A percentile compares a stretch with the other conserved stretches of the same genome.
These are phyloP conservation scores for Annulohypoxylon moriforme DNA, from an alignment of 495 filamentous ascomycete species.

Conservation along the genomic window DNA sequence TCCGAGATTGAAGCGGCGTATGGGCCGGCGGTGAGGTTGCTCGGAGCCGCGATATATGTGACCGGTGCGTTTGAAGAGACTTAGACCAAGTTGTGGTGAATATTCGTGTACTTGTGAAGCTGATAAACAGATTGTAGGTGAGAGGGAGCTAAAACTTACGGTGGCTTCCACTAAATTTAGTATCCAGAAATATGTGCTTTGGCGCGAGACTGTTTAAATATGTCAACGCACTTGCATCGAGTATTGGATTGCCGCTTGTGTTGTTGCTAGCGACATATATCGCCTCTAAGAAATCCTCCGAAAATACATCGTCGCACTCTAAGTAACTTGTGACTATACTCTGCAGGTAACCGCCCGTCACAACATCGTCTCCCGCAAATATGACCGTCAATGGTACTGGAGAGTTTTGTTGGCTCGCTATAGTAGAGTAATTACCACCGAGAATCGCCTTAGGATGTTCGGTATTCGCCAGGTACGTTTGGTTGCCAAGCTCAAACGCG, in stretches of 20 bases:
- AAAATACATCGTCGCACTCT: constrained; percentile 40
- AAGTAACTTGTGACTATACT: constrained; percentile 30
- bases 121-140: neutral
- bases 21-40: constrained; percentile 50
- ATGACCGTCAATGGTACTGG: constrained; percentile 43
- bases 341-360: constrained; percentile 38
- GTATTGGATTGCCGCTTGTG: constrained; percentile 18
- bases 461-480: constrained; percentile 37
- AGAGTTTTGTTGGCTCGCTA: neutral
- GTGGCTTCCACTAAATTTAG: neutral
- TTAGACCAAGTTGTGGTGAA: neutral
- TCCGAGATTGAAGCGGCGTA: constrained; percentile 50
- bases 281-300: constrained; percentile 48
- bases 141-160: constrained; percentile 7
- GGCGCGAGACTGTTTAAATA: constrained; percentile 29
- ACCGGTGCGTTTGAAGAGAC: neutral
- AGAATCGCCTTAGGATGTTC: constrained; percentile 30
- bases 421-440: constrained; percentile 15
- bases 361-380: constrained; percentile 32
- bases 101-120: neutral
- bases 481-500: constrained; percentile 36
- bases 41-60: constrained; percentile 18
- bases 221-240: constrained; percentile 26
- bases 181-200: constrained; percentile 22
- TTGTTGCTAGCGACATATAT: constrained; percentile 47